Evolutionary conservation across 805 yeast species (phyloP), one percentile per base, ranked within the genome.

Genomic region (Ascoidea tarda): DNA sequence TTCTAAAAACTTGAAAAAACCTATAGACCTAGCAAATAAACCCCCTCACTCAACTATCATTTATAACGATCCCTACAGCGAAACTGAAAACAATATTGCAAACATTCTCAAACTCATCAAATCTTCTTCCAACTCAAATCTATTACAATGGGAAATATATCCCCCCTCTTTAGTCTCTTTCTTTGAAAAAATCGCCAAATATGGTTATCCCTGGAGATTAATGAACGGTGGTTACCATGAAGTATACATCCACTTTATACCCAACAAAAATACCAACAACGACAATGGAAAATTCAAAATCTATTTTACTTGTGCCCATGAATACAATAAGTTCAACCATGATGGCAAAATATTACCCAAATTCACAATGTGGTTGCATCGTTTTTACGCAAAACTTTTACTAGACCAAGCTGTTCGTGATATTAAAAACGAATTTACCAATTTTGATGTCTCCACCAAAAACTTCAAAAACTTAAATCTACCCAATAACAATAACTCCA

Each of bases 311-410:
- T 33, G 21, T 42, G 57, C 58, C 14, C 55, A 54, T 48, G 49
- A 49, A 28, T 56, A 56, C 31, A 46, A 38, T 6, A 52, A 56
- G 32, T 33, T 52, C 33, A 16, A 46, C 28, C 49, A 52, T 38
- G 58, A 56, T 46, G 58, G 58, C n/a, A 56, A 56, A 47, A 54
- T 56, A 48, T 46, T 54, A 46, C 58, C 58, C 5, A 51, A 52
- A 16, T 48, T 54, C 31, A 32, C 52, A 6, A 33, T 54, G 31
- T 44, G 46, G 8, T 33, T 52, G 8, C 32, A 32, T 14, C 49
- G 53, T 44, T 56, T 52, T 45, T 47, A 51, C 31, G 46, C 48
- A 33, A 49, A 54, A 44, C 16, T 55, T 32, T 48, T 57, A 44
- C 46, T 53, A 16, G 32, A 51, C 12, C 50, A 52, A 14, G 50